These are phyloP conservation scores for Cladophialophora immunda DNA, from an alignment of 2,329 filamentous ascomycete species.

Conservation along the genomic window DNA sequence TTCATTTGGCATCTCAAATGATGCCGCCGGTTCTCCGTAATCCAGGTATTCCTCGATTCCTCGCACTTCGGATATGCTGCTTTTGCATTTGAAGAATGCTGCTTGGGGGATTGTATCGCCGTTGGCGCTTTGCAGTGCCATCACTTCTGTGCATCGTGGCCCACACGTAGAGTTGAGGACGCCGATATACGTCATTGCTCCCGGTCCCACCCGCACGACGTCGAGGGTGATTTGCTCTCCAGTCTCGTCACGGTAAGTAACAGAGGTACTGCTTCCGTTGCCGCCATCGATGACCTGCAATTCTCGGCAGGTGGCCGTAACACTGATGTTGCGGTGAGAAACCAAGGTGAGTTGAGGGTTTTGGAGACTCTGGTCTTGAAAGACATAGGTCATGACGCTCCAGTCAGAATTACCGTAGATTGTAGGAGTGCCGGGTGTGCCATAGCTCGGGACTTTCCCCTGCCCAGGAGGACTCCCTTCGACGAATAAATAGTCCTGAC, in stretches of 20 bases:
- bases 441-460: conserved; percentile 20
- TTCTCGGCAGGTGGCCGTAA: conserved; percentile 25
- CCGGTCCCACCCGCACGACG: conserved; percentile 28
- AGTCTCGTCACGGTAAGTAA: conserved; percentile 31
- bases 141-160: conserved; percentile 36
- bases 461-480: conserved; percentile 28
- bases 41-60: conserved; percentile 31
- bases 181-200: conserved; percentile 36
- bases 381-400: conserved; percentile 31
- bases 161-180: conserved; percentile 38
- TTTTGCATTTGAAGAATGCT: conserved; percentile 38
- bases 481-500: conserved; percentile 36
- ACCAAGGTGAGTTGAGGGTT: conserved; percentile 29
- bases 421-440: conserved; percentile 31
- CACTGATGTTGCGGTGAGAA: conserved; percentile 32
- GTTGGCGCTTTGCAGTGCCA: conserved; percentile 34
- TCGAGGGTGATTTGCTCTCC: conserved; percentile 23
- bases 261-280: conserved; percentile 23
- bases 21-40: conserved; percentile 17
- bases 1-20: conserved; percentile 32
- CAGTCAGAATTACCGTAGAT: conserved; percentile 31
- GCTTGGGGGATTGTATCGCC: conserved; percentile 25
- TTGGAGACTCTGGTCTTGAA: conserved; percentile 31
- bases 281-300: conserved; percentile 27
- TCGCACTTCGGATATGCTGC: conserved; percentile 29